Evolutionary conservation across 192 early-diverging fungal species (phyloP), one percentile per base, ranked within the genome.

Genomic region (Spizellomyces punctatus): DNA sequence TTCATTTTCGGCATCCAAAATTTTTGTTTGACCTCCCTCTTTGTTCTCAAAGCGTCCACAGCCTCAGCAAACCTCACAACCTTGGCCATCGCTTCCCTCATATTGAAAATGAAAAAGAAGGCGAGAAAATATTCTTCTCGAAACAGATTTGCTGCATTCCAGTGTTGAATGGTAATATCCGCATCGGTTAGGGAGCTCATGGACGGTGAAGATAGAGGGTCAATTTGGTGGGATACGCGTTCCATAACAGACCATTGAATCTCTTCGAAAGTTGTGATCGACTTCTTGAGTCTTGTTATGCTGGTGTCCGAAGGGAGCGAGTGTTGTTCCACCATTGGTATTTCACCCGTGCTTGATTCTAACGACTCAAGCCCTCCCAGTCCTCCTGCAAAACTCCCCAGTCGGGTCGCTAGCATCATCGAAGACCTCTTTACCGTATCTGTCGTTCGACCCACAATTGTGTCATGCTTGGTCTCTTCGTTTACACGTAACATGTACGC

Each of bases 111-210:
- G 55, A 75, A 75, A 45, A 75, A 75, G 55, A 47, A 48, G 21
- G 67, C 66, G 45, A 75, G 19, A 43, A 70, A 59, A 49, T 71
- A 75, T 46, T 75, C 74, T 63, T 75, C 74, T 9, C 72, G 63
- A 41, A 74, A 67, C 22, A 74, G n/a, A 45, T 67, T 72, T 6
- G 71, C 61, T 1, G 71, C 71, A 45, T 72, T 72, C 71, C 71
- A 72, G 50, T 64, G 63, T 44, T 44, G 44, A 49, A 49, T 16
- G 16, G 16, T 17, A 47, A 41, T 16, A 48, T 65, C 64, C 17
- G 64, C 42, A 41, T 61, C 59, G 59, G 14, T 41, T 4, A 61
- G 42, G 14, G 17, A 16, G 4, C 16, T 6, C 3, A 14, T 41
- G 36, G 59, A 16, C 42, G 59, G 59, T 22, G 43, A n/a, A n/a